Percentiles rank a stretch among this genome's conserved stretches.
These are phyloP conservation scores for Yamadazyma sp. DNA, from an alignment of 805 yeast species.

Conservation along the genomic window DNA sequence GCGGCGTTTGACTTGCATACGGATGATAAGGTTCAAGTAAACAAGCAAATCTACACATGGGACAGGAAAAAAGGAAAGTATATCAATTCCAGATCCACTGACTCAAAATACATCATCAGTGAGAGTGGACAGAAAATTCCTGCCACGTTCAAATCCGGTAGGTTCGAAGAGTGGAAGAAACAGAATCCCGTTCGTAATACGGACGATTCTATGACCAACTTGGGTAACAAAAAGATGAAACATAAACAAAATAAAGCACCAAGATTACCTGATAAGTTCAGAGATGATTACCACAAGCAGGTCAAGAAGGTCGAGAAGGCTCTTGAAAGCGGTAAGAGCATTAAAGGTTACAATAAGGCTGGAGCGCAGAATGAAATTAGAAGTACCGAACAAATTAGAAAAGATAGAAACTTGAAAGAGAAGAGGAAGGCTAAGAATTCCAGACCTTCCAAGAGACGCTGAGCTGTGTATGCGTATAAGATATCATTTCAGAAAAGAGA, in stretches of 20 bases:
- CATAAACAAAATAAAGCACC: constrained; percentile 82
- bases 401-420: constrained; percentile 66
- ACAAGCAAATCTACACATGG: constrained; percentile 82
- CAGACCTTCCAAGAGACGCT: constrained; percentile 52
- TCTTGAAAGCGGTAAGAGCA: constrained; percentile 65
- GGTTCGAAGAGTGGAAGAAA: constrained; percentile 88
- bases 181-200: constrained; percentile 26
- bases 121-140: constrained; percentile 93
- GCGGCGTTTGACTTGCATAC: constrained; percentile 83
- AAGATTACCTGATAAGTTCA: constrained; percentile 80
- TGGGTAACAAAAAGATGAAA: constrained; percentile 49
- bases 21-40: constrained; percentile 70
- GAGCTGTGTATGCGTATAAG: too few species aligned
- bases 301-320: constrained; percentile 82
- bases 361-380: constrained; percentile 58
- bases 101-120: constrained; percentile 85
- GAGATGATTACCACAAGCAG: constrained; percentile 84
- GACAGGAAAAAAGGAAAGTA: constrained; percentile 91
- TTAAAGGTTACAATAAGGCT: constrained; percentile 62
- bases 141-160: constrained; percentile 87
- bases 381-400: constrained; percentile 74
- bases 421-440: constrained; percentile 82
- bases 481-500: too few species aligned
- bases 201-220: constrained; percentile 10
- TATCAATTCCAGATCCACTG: constrained; percentile 74